A percentile compares a stretch with the other conserved stretches of the same genome.
Conservation (phyloP, 1,284 basidiomycete species). For the Pseudozyma pruni region DNA sequence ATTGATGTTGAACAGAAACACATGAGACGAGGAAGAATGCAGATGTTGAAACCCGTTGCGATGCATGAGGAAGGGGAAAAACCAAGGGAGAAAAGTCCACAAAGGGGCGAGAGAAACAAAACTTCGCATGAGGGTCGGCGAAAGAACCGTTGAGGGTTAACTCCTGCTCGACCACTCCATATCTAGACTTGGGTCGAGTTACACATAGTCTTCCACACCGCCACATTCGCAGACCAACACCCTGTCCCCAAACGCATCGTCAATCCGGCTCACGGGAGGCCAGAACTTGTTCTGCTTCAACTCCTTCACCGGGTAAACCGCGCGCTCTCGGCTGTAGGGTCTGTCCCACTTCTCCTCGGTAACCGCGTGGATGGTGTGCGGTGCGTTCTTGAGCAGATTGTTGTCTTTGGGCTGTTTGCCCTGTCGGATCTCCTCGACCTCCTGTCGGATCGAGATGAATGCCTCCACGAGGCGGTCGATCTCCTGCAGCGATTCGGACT, state of each 20-base stretch:
- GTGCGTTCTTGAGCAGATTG: conserved; percentile 92
- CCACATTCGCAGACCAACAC: conserved; percentile 60
- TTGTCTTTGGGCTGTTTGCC: conserved; percentile 75
- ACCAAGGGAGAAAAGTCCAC: background rate
- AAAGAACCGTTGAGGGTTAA: conserved; percentile 13
- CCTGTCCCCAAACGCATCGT: conserved; percentile 61
- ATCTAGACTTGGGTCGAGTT: too few relatives aligned
- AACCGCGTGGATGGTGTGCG: conserved; percentile 84
- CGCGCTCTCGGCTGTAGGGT: conserved; percentile 56
- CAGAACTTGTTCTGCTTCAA: conserved; percentile 63
- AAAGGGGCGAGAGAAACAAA: background rate
- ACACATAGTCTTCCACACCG: conserved; percentile 51
- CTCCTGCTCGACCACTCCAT: too few relatives aligned
- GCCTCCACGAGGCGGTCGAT: conserved; percentile 86
- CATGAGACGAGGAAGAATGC: background rate
- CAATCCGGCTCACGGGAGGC: conserved; percentile 61
- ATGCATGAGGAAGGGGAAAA: background rate
- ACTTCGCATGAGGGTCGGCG: background rate
- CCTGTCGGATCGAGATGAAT: conserved; percentile 92
- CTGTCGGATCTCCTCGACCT: conserved; percentile 85
- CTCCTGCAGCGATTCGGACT: conserved; percentile 63
- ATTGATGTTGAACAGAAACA: background rate
- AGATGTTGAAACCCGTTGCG: conserved; percentile 32
- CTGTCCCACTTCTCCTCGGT: conserved; percentile 83
- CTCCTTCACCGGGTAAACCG: conserved; percentile 58